These are phyloP conservation scores for Fagus crenata DNA, from an alignment of 306 rosid genomes.

Conservation along the genomic window DNA sequence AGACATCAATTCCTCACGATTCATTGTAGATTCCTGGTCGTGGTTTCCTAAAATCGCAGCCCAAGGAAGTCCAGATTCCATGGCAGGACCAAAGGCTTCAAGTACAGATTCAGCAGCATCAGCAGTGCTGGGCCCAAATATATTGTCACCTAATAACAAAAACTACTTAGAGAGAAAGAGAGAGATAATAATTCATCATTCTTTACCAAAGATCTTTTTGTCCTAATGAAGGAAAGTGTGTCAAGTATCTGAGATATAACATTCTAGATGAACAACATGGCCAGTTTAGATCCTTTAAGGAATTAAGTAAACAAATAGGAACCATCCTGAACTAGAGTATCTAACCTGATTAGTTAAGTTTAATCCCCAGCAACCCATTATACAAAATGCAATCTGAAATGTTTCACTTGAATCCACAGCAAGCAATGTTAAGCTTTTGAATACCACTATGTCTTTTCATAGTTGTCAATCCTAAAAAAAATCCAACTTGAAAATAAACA, in stretches of 20 bases:
- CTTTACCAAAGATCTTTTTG: background rate
- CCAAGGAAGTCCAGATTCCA: slow-evolving; percentile 85
- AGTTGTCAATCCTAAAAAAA: background rate
- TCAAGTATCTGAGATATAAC: background rate
- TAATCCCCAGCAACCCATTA: background rate
- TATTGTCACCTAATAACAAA: slow-evolving; percentile 66
- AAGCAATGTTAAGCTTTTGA: background rate
- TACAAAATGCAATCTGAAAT: too few relatives aligned
- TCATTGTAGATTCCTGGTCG: slow-evolving; percentile 89
- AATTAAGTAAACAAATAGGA: background rate
- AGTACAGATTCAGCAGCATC: slow-evolving; percentile 89
- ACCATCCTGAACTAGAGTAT: background rate
- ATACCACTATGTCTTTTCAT: background rate
- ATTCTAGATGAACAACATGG: background rate
- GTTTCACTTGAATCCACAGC: too few relatives aligned
- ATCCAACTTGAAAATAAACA: background rate
- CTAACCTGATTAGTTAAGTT: background rate
- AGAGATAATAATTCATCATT: background rate
- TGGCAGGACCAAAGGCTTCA: slow-evolving; percentile 79
- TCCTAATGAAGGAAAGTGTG: background rate
- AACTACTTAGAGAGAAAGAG: slow-evolving; percentile 32
- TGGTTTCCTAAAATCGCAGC: slow-evolving; percentile 95
- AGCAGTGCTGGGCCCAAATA: slow-evolving; percentile 71
- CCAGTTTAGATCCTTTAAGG: background rate
- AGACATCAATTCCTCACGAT: slow-evolving; percentile 75